A percentile compares a stretch with the other conserved stretches of the same genome.
Conservation (phyloP, 345 rosid species). For the Turritis glabra region DNA sequence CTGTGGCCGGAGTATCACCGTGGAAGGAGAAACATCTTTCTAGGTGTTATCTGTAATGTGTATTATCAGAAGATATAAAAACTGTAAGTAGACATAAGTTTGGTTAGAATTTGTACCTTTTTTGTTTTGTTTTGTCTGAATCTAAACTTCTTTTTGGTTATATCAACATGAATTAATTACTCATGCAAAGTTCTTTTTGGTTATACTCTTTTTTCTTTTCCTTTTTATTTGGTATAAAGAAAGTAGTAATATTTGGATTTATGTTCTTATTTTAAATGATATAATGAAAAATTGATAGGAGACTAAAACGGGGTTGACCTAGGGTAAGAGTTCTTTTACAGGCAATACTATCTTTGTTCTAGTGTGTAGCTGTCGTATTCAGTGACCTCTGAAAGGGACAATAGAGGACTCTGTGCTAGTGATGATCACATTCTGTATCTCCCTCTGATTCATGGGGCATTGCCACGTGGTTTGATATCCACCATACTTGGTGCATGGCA, state of each 20-base stretch:
- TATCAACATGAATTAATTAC: background rate
- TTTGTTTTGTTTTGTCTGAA: background rate
- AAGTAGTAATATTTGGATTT: background rate
- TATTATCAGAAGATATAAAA: constrained; percentile 1
- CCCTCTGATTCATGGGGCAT: constrained; percentile 34
- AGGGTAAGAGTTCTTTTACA: constrained; percentile 8
- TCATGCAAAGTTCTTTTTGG: background rate
- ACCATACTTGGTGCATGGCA: constrained; percentile 17
- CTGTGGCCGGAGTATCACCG: background rate
- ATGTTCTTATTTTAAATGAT: background rate
- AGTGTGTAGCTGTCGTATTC: constrained; percentile 28
- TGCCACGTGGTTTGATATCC: constrained; percentile 26
- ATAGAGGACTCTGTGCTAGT: constrained; percentile 33
- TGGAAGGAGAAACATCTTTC: constrained; percentile 22
- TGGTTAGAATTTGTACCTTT: background rate
- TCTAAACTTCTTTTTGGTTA: background rate
- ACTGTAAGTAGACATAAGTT: constrained; percentile 27
- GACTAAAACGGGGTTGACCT: constrained; percentile 26
- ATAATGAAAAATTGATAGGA: background rate
- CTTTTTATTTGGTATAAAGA: background rate
- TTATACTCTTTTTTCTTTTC: background rate
- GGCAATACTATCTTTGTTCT: constrained; percentile 21
- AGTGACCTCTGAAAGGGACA: constrained; percentile 41
- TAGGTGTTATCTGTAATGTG: constrained; percentile 18
- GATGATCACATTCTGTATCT: constrained; percentile 35